Evolutionary conservation across 805 yeast genomes (phyloP).

Genomic region (Candida morakotiae): DNA sequence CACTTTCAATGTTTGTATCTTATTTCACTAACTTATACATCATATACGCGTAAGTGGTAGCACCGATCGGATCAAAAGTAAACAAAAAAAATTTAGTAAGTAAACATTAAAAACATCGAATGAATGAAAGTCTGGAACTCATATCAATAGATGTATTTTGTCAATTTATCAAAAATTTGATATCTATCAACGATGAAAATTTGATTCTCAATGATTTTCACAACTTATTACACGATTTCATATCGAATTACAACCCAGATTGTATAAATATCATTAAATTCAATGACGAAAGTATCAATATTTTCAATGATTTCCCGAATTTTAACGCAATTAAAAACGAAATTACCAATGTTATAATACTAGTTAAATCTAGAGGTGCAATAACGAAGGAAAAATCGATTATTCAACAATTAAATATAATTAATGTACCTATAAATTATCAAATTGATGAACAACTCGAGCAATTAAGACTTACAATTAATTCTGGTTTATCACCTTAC

Average conservation of each 20-base stretch:
- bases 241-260: slow-evolving; percentile 17
- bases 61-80: too few relatives aligned
- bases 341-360: slow-evolving; percentile 22
- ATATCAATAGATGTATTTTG: neutral
- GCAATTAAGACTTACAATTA: slow-evolving; percentile 53
- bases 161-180: neutral
- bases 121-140: neutral
- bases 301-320: slow-evolving; percentile 7
- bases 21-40: too few relatives aligned
- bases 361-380: slow-evolving; percentile 41
- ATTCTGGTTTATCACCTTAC: slow-evolving; percentile 63
- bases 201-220: neutral
- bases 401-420: slow-evolving; percentile 28
- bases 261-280: slow-evolving; percentile 16
- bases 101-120: neutral
- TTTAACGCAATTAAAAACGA: slow-evolving; percentile 4
- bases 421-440: slow-evolving; percentile 24
- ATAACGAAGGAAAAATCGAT: slow-evolving; percentile 18
- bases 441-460: slow-evolving; percentile 35
- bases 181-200: neutral
- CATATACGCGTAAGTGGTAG: neutral
- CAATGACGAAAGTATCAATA: slow-evolving; percentile 10
- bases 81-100: neutral
- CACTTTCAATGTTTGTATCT: too few relatives aligned
- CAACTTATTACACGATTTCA: slow-evolving; percentile 12